Evolutionary conservation across 2,329 filamentous ascomycete genomes (phyloP), one percentile per base, ranked within the genome.

Genomic region (Gaeumannomyces sp.): DNA sequence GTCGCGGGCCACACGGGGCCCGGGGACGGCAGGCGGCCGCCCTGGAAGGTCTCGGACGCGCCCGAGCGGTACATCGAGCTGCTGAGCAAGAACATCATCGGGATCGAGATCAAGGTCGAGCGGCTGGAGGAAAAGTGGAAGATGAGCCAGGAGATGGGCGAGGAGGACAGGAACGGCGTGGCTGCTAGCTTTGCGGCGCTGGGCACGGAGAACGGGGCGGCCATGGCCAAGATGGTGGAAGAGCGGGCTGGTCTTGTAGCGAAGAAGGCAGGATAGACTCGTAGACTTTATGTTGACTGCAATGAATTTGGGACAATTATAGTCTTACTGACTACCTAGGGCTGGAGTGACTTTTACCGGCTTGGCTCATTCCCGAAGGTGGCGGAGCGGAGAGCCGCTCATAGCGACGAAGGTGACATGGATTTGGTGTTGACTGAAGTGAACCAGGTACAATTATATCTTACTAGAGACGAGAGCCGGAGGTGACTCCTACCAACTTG

Each of bases 71-170:
- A 87, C 72, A 72, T 89, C 10, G 78, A 84, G 10, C 69, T 88
- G 14, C 68, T 87, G 70, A 82, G 81, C 73, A 87, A 84, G 75
- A 79, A 75, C 57, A 86, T 89, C 59, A 80, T 88, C 38, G 86
- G 86, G 0, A 79, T 89, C 19, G 84, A 89, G 71, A 84, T 89
- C 58, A 73, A 75, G 58, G 80, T 89, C 65, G 78, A 80, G 0
- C 71, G 79, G 6, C 71, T 89, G 45, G 81, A 83, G 61, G 86
- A 86, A 16, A 88, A 87, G 75, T 87, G 83, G 68, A 89, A 89
- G 76, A 87, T 88, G 86, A 88, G 83, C 68, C 86, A 89, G 74
- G 86, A 89, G 70, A 77, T 81, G 77, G 65, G 71, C 0, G 70
- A 72, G 2, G 84, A 78, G 0, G 87, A 89, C 70, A 72, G 80